Percentiles rank a stretch among this genome's conserved stretches.
phyloP scores from a whole-genome alignment of 768 basidiomycete species.

The Mycena amicta region DNA sequence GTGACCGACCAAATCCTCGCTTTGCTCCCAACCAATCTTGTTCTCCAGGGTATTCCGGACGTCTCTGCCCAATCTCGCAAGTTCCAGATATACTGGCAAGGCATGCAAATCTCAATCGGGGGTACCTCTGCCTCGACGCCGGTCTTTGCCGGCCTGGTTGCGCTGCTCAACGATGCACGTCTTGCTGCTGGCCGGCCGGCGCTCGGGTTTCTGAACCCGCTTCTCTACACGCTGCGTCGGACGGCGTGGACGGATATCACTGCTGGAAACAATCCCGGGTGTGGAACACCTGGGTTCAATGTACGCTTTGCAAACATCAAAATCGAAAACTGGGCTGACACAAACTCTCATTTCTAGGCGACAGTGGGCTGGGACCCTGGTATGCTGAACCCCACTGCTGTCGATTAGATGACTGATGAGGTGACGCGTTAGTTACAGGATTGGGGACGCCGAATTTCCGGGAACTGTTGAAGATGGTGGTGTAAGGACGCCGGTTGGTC shows the following conservation, averaged over 20 bases:
- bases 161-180: conserved; percentile 67
- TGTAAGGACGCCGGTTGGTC: no score
- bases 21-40: not conserved
- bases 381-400: no score
- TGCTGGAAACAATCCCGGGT: conserved; percentile 54
- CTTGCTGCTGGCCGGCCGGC: conserved; percentile 42
- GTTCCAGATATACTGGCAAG: conserved; percentile 52
- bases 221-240: conserved; percentile 49
- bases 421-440: conserved; percentile 50
- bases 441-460: conserved; percentile 57
- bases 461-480: conserved; percentile 43
- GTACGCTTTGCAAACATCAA: no score
- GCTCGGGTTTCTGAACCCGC: conserved; percentile 71
- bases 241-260: conserved; percentile 61
- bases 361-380: conserved; percentile 65
- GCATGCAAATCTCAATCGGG: conserved; percentile 40
- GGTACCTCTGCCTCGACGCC: conserved; percentile 73
- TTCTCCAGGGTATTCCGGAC: conserved; percentile 58
- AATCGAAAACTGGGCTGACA: no score
- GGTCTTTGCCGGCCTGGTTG: conserved; percentile 63
- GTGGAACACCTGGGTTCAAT: conserved; percentile 69
- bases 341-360: no score
- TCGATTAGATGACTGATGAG: no score
- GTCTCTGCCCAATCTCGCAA: conserved; percentile 59
- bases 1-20: conserved; percentile 16